A percentile compares a stretch with the other conserved stretches of the same genome.
These are phyloP conservation scores for Pilaira anomala DNA, from an alignment of 192 early-diverging fungal species.

Conservation along the genomic window DNA sequence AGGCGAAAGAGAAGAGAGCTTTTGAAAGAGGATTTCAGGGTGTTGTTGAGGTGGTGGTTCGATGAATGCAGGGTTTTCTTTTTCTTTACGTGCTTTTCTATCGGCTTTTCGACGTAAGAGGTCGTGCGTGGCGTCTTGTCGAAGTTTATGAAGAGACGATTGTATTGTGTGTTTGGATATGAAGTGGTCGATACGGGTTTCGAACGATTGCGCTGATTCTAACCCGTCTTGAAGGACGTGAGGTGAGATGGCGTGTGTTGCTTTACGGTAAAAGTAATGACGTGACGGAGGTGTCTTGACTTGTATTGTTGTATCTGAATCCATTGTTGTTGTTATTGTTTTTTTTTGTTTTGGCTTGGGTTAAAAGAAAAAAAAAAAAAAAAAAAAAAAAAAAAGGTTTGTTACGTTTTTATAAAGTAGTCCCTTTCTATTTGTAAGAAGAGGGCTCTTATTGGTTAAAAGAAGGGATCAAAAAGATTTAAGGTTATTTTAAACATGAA, in stretches of 20 bases:
- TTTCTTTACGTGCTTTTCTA: slow-evolving; percentile 19
- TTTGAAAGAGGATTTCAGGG: neutral
- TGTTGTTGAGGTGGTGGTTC: neutral
- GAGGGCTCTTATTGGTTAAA: too few species aligned
- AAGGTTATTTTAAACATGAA: too few species aligned
- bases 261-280: slow-evolving; percentile 18
- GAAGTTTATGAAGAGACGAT: neutral
- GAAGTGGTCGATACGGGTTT: slow-evolving; percentile 15
- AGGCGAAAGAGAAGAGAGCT: neutral
- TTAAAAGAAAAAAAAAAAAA: too few species aligned
- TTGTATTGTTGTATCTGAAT: too few species aligned
- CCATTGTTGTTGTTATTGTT: too few species aligned
- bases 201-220: slow-evolving; percentile 17
- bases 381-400: too few species aligned
- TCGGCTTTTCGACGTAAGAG: slow-evolving; percentile 17
- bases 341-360: too few species aligned
- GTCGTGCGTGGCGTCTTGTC: slow-evolving; percentile 6
- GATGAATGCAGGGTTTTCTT: neutral
- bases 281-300: slow-evolving; percentile 1
- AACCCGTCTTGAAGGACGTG: slow-evolving; percentile 1
- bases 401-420: too few species aligned
- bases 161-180: neutral
- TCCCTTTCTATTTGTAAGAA: too few species aligned
- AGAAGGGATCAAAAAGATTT: too few species aligned
- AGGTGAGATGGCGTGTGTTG: neutral